Evolutionary conservation across 345 rosid species (phyloP).

Genomic region (Jatropha curcas): DNA sequence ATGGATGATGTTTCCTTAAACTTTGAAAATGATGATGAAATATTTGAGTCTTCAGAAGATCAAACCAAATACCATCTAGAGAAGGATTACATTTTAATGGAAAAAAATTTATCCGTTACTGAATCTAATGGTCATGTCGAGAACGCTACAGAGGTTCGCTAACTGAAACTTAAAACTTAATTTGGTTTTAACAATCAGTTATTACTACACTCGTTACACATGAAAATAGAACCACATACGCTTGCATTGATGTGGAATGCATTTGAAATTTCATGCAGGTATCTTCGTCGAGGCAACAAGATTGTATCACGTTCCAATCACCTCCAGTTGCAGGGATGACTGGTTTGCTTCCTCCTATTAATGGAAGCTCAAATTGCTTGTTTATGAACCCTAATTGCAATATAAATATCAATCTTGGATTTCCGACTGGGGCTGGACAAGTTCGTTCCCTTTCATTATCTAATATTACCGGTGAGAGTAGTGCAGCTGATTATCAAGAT

Average conservation of each 20-base stretch:
- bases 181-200: too few species aligned
- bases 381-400: conserved; percentile 44
- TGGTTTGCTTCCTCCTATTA: conserved; percentile 31
- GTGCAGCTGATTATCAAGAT: conserved; percentile 62
- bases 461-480: conserved; percentile 62
- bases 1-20: conserved; percentile 51
- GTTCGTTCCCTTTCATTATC: conserved; percentile 58
- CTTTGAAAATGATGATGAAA: conserved; percentile 50
- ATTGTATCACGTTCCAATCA: conserved; percentile 39
- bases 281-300: conserved; percentile 51
- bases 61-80: conserved; percentile 38
- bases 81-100: conserved; percentile 38
- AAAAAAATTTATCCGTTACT: conserved; percentile 42
- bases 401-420: conserved; percentile 47
- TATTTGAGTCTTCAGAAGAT: conserved; percentile 42
- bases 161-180: too few species aligned
- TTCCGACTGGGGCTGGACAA: conserved; percentile 41
- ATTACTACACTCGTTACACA: too few species aligned
- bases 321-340: conserved; percentile 30
- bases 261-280: conserved; percentile 46
- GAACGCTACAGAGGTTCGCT: conserved; percentile 50
- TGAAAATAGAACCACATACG: too few species aligned
- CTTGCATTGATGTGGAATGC: too few species aligned
- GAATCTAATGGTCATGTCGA: conserved; percentile 47
- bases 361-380: conserved; percentile 29